A percentile compares a stretch with the other conserved stretches of the same genome.
These are phyloP conservation scores for Cryptococcus sp. DNA, from an alignment of 1,284 basidiomycete species.

Conservation along the genomic window DNA sequence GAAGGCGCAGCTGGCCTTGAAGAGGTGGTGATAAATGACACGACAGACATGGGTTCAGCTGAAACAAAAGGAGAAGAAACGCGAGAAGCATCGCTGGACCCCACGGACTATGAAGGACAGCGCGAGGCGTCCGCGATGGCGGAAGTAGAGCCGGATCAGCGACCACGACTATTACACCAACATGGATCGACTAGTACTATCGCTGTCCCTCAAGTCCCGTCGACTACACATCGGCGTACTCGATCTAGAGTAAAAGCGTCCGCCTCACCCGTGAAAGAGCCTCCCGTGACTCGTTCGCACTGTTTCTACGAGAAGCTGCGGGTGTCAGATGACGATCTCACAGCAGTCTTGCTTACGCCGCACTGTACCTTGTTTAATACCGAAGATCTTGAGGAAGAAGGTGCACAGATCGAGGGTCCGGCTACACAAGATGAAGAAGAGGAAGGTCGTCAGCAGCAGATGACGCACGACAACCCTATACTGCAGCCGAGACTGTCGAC, in stretches of 20 bases:
- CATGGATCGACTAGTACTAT: constrained; percentile 19
- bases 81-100: neutral
- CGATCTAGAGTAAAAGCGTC: constrained; percentile 10
- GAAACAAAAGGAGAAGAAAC: neutral
- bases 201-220: neutral
- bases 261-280: constrained; percentile 8
- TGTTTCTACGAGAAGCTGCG: constrained; percentile 40
- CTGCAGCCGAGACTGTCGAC: constrained; percentile 29
- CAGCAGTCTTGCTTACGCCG: constrained; percentile 36
- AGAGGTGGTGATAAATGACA: too few relatives aligned
- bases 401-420: constrained; percentile 22
- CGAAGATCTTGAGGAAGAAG: constrained; percentile 27
- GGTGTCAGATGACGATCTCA: constrained; percentile 23
- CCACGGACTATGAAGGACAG: neutral
- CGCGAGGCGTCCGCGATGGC: too few relatives aligned
- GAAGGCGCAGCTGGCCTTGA: too few relatives aligned
- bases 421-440: constrained; percentile 23
- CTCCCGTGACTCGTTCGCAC: constrained; percentile 37
- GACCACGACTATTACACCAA: constrained; percentile 11
- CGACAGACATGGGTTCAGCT: too few relatives aligned
- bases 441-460: constrained; percentile 14
- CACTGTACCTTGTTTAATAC: constrained; percentile 32
- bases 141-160: too few relatives aligned
- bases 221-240: constrained; percentile 9
- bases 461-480: constrained; percentile 18